Evolutionary conservation across 2,329 filamentous ascomycete genomes (phyloP), one percentile per base, ranked within the genome.

Genomic region (Volutella citrinella): DNA sequence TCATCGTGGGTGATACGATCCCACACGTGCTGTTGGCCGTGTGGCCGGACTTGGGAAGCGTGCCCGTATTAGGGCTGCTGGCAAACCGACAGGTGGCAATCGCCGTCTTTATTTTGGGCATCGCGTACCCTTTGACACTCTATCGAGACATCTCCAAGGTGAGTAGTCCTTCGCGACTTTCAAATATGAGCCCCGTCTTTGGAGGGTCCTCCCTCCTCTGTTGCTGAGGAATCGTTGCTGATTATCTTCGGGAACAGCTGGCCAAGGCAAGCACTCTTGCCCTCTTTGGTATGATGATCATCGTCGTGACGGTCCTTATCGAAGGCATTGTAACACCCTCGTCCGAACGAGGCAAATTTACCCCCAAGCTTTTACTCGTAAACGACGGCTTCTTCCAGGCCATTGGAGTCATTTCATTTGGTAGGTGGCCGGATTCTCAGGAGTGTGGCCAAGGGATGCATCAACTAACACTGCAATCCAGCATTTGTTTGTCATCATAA

Each of bases 131-230:
- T 6, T 66, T 98, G 56, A 94, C 89, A 32, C 68, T 98, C 34
- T 98, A 98, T 67, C 76, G 93, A 51, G 93, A 98, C 62, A 98
- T 98, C 65, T 84, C 93, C 37, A 97, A 97, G 82, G 87, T 90
- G 63, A 55, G 72, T 21, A 19, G 22, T 18, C 21, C 16, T n/a
- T n/a, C n/a, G n/a, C n/a, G n/a, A n/a, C n/a, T n/a, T n/a, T n/a
- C n/a, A n/a, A n/a, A n/a, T n/a, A n/a, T n/a, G n/a, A n/a, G n/a
- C n/a, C n/a, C n/a, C n/a, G n/a, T n/a, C n/a, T n/a, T n/a, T n/a
- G n/a, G n/a, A n/a, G n/a, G n/a, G n/a, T n/a, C n/a, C n/a, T n/a
- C n/a, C n/a, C n/a, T n/a, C n/a, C n/a, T n/a, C n/a, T n/a, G n/a
- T n/a, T n/a, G n/a, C n/a, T n/a, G n/a, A 33, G 30, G 10, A 37